Base-by-base conservation (phyloP, 768 basidiomycete genomes). In the Tylopilus plumbeoviolaceoides region DNA sequence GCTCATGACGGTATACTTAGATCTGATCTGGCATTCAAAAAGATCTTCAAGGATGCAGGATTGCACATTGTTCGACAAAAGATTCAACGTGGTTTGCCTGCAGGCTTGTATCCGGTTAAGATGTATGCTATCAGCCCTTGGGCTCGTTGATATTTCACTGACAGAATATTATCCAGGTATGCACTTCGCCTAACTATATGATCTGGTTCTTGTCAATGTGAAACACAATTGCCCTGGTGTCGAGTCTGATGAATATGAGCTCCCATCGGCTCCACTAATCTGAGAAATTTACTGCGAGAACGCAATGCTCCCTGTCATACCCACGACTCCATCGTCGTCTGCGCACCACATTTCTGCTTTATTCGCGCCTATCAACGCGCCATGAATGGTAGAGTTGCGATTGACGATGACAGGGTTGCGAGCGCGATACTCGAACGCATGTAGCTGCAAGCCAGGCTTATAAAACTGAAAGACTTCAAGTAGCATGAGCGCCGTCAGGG, bases 11-110 rank as follows among this genome's bases (percentile, higher is more conserved):
- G 12, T 43, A 2, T 60, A 8, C n/a, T 5, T 28, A 97, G 95
- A 64, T 95, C 93, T 7, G 88, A 95, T 70, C 67, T 72, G 53
- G 84, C 85, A 25, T 98, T 92, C 87, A 87, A 89, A 63, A 66
- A 73, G 5, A 72, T 86, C 18, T 98, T 99, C 66, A 62, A 72
- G 33, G 70, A 79, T 45, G 91, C 93, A 7, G 91, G 88, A 9
- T 69, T 98, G 39, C 76, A 64, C 7, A 68, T 98, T 23, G 66
- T 94, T 12, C 72, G 78, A 59, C 85, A 97, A 56, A 79, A 89
- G 60, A 72, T 89, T 0, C 95, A 99, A 64, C 72, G 80, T 8
- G 95, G 95, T 2, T 80, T 98, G 44, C 92, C 92, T 0, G 76
- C 73, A 44, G 92, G 84, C 15, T 64, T 98, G 50, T 97, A 85